Evolutionary conservation across 106 monocot genomes (phyloP).

Genomic region (Acanthochlamys bracteata): DNA sequence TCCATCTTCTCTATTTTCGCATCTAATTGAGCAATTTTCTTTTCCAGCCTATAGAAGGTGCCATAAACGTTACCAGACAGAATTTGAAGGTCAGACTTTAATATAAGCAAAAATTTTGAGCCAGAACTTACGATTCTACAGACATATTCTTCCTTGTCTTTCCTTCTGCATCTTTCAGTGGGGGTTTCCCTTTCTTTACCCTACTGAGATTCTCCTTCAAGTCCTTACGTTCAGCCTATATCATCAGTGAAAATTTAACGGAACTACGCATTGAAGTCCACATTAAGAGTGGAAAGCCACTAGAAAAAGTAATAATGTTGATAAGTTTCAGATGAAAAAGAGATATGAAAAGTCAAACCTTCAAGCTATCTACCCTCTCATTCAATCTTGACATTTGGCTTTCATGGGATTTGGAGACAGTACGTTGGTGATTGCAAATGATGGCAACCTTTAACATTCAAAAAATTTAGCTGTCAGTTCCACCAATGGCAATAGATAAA

Average conservation of each 20-base stretch:
- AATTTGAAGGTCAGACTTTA: not conserved
- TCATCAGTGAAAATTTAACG: not conserved
- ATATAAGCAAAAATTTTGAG: not conserved
- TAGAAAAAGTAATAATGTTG: not conserved
- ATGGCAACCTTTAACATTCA: slow-evolving; percentile 33
- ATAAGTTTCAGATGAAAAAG: not conserved
- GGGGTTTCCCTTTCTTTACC: slow-evolving; percentile 43
- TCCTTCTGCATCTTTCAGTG: slow-evolving; percentile 31
- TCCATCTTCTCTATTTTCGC: slow-evolving; percentile 52
- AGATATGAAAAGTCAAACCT: slow-evolving; percentile 11
- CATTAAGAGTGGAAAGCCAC: not conserved
- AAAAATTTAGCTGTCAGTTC: not conserved
- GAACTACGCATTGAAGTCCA: not conserved
- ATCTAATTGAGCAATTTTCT: slow-evolving; percentile 39
- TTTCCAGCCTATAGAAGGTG: slow-evolving; percentile 4
- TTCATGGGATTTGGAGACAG: slow-evolving; percentile 51
- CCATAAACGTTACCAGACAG: not conserved
- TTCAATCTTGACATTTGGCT: slow-evolving; percentile 33
- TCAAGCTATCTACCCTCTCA: slow-evolving; percentile 34
- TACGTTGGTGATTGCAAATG: slow-evolving; percentile 52
- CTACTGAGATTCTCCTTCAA: slow-evolving; percentile 38
- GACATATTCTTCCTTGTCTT: slow-evolving; percentile 29
- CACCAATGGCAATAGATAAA: not conserved
- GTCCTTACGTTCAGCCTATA: slow-evolving; percentile 35
- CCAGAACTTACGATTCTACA: slow-evolving; percentile 24